Evolutionary conservation across 805 yeast genomes (phyloP).

Genomic region (Saccharomycopsis fermentans): DNA sequence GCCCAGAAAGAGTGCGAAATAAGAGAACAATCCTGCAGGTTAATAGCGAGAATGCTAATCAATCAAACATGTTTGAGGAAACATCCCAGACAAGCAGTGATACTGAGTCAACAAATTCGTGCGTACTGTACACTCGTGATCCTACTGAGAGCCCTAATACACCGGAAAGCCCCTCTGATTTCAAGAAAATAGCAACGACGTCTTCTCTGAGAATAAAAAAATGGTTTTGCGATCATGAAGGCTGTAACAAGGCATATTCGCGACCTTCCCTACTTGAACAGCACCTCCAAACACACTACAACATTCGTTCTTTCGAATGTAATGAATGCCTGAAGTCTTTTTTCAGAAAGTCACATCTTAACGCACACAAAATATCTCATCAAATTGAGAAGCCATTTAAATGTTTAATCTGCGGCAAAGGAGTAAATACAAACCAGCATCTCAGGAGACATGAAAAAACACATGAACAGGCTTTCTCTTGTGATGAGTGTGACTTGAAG

Average conservation of each 20-base stretch:
- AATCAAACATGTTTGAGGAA: neutral
- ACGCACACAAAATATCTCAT: slow-evolving; percentile 65
- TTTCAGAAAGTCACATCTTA: slow-evolving; percentile 68
- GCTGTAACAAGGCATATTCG: slow-evolving; percentile 67
- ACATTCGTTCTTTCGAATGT: slow-evolving; percentile 70
- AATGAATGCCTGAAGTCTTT: slow-evolving; percentile 52
- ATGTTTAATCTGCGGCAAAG: slow-evolving; percentile 72
- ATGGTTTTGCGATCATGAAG: slow-evolving; percentile 51
- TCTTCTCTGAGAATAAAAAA: slow-evolving; percentile 42
- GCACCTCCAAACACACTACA: slow-evolving; percentile 70
- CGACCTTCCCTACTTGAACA: slow-evolving; percentile 78
- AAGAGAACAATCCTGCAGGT: neutral
- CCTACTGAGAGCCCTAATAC: neutral
- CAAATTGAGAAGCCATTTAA: slow-evolving; percentile 50
- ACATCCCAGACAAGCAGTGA: neutral
- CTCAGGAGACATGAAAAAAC: slow-evolving; percentile 72
- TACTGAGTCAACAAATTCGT: neutral
- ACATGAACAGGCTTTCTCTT: slow-evolving; percentile 57
- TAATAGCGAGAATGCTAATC: neutral
- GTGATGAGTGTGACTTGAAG: slow-evolving; percentile 57
- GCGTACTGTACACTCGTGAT: neutral
- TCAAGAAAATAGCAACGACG: slow-evolving; percentile 24
- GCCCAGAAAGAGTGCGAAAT: neutral
- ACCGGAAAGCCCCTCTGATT: neutral
- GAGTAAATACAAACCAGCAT: slow-evolving; percentile 74